Evolutionary conservation across 108 stramenopile species (phyloP), one percentile per base, ranked within the genome.

Genomic region (Cyclotella baltica): DNA sequence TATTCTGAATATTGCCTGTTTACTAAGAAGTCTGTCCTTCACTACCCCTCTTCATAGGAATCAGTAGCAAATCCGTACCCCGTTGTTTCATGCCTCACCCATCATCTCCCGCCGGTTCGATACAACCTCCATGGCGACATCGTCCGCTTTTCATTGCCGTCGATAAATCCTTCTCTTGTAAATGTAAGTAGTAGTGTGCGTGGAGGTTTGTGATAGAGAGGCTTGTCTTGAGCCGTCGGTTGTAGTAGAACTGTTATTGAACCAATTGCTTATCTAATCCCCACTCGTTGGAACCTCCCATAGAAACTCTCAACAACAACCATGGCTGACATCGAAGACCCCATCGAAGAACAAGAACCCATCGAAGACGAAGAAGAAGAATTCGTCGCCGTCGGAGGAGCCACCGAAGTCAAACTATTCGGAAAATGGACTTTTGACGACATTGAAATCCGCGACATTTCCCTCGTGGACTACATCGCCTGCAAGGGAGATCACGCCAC

Each of bases 351-450:
- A 33, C 62, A 15, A 4, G 20, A n/a, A n/a, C n/a, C 22, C 22
- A 37, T 13, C 66, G 79, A 76, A 29, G 83, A 70, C 28, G 82
- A 83, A 47, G 93, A 87, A 31, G 93, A 92, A 61, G 95, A 92
- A 59, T 90, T 88, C 68, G 90, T 90, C 51, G 87, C 77, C 71
- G 86, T 67, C 13, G 86, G 76, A 18, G 87, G 87, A 48, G 97
- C 92, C 72, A 88, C 85, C 22, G 96, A 97, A 77, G 87, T 99
- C 75, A 97, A 98, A 85, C 94, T 99, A 64, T 98, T 97, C 80
- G 97, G 96, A 78, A 98, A 99, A 85, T 99, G 97, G 96, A 87
- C 89, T 72, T 97, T 96, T 80, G 97, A 97, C 70, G 99, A 99
- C 75, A 95, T 99, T 62, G 96, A 98, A 85, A 87, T 99, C 87